Evolutionary conservation across 352 stramenopile species (phyloP).

Genomic region (Pythium volutum): DNA sequence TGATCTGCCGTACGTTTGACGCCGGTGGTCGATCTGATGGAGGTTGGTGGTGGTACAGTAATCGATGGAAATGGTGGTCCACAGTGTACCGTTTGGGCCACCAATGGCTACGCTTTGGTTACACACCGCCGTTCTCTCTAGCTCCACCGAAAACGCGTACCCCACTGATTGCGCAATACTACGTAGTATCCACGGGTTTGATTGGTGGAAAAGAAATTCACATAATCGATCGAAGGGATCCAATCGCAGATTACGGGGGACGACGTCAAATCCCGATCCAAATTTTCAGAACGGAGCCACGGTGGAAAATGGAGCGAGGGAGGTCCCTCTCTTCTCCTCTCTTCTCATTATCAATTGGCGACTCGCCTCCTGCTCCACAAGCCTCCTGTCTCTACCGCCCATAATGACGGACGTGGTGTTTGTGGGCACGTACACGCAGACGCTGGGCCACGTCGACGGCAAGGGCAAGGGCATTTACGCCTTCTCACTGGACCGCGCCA

Average conservation of each 20-base stretch:
- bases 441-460: slow-evolving; percentile 73
- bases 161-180: background rate
- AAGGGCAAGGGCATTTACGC: slow-evolving; percentile 72
- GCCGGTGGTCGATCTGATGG: background rate
- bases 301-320: background rate
- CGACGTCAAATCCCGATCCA: background rate
- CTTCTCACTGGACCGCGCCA: slow-evolving; percentile 53
- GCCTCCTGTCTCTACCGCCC: background rate
- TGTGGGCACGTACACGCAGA: slow-evolving; percentile 83
- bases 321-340: background rate
- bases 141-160: slow-evolving; percentile 6
- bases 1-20: background rate
- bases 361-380: slow-evolving; percentile 12
- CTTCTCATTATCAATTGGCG: slow-evolving; percentile 13
- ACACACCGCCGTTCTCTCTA: background rate
- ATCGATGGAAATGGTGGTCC: slow-evolving; percentile 13
- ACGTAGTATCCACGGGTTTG: background rate
- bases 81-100: background rate
- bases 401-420: slow-evolving; percentile 45
- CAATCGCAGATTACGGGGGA: slow-evolving; percentile 3
- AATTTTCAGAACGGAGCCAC: slow-evolving; percentile 4
- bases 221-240: slow-evolving; percentile 2
- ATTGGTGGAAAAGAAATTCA: slow-evolving; percentile 4
- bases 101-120: background rate
- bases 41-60: background rate